Evolutionary conservation across 768 basidiomycete genomes (phyloP).

Genomic region (Tulasnella sp.): DNA sequence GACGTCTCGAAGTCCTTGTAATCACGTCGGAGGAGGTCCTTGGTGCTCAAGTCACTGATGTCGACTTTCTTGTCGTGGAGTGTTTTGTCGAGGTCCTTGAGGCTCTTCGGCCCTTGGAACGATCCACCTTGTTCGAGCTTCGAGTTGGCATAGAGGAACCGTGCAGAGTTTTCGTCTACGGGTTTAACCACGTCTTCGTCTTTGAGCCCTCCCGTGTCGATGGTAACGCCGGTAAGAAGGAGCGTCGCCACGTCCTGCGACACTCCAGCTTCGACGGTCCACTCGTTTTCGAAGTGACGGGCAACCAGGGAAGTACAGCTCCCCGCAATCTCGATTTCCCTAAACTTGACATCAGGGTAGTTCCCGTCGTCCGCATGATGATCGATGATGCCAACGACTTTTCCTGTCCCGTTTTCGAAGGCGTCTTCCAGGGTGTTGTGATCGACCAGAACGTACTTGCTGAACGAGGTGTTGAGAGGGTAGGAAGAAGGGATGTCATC

Average conservation of each 20-base stretch:
- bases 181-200: constrained; percentile 69
- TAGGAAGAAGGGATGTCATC: constrained; percentile 52
- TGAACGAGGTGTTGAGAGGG: constrained; percentile 48
- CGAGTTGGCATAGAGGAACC: constrained; percentile 56
- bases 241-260: constrained; percentile 67
- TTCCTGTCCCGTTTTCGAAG: constrained; percentile 38
- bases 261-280: constrained; percentile 35
- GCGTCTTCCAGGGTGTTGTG: constrained; percentile 65
- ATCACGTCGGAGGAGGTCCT: constrained; percentile 86
- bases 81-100: constrained; percentile 44
- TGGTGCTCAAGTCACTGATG: constrained; percentile 60
- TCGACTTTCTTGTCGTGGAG: constrained; percentile 60
- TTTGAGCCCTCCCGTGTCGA: constrained; percentile 82
- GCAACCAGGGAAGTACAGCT: constrained; percentile 73
- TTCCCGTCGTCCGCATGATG: constrained; percentile 85
- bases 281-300: constrained; percentile 40
- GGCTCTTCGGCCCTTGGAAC: constrained; percentile 31
- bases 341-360: constrained; percentile 59
- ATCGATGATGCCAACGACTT: constrained; percentile 79
- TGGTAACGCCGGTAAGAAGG: constrained; percentile 73
- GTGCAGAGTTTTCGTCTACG: constrained; percentile 60
- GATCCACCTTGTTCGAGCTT: constrained; percentile 40
- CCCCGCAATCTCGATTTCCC: constrained; percentile 62
- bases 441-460: constrained; percentile 78
- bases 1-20: constrained; percentile 69